Evolutionary conservation across 2,329 filamentous ascomycete genomes (phyloP), one percentile per base, ranked within the genome.

Genomic region (Knufia petricola): DNA sequence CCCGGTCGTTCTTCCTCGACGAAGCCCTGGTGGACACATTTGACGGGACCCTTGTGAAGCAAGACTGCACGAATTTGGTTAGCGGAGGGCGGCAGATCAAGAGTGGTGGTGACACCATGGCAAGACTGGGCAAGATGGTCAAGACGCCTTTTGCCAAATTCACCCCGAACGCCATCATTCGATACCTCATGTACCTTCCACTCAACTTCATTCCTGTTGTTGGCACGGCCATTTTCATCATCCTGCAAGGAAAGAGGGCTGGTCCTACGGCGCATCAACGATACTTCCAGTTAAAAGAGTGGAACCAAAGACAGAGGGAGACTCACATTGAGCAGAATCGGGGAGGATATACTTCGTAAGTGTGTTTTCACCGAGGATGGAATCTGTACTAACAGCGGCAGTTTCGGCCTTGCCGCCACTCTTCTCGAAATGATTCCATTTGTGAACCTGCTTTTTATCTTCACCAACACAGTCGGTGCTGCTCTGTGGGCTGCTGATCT

Each of bases 401-500:
- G 66, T 37, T 74, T 77, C 55, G 94, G 89, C 4, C 85, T 95
- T 50, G 78, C 86, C 2, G 84, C 87, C 3, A 87, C 85, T 41
- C 67, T 92, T 1, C 74, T 95, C 3, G 88, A 95, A 63, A 83
- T 95, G 72, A 69, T 95, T 1, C 90, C 90, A 0, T 70, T 95
- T 52, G 79, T 76, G 4, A 89, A 85, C 4, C 84, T 95, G 46
- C 75, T 90, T 52, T 94, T 95, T 61, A 77, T 84, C 0, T 95
- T 94, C 64, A 95, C 88, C 13, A 95, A 95, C 64, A 84, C 86
- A 1, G 87, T 94, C 50, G 90, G 88, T 6, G 90, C 89, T 47
- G 90, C 90, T 6, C 70, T 96, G n/a, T 95, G 88, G 88, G 89
- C 90, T 34, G 85, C 87, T 15, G 88, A 94, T 64, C 78, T 94